A percentile compares a stretch with the other conserved stretches of the same genome.
Evolutionary conservation across 2,329 filamentous ascomycete species (phyloP).

Genomic region (Sporothrix pseudoabietina): DNA sequence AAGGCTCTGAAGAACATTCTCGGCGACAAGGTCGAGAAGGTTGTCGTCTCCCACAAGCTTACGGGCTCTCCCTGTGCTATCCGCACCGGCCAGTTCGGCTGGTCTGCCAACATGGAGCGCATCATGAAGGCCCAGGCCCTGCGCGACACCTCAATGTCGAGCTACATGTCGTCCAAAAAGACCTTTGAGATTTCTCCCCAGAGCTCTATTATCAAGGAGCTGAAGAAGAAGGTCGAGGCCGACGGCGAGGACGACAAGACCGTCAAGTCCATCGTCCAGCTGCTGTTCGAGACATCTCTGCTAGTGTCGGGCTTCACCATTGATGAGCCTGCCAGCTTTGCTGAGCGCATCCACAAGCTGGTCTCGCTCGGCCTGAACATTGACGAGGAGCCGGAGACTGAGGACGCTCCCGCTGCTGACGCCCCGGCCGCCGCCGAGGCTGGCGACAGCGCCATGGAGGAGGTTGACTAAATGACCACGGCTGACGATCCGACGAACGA

Average conservation of each 20-base stretch:
- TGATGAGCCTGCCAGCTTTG: conserved; percentile 95
- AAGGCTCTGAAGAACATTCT: conserved; percentile 99
- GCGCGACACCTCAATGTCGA: conserved; percentile 98
- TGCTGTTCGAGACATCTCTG: conserved; percentile 98
- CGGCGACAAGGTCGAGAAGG: conserved; percentile 99
- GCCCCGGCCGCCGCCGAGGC: conserved; percentile 64
- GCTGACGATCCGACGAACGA: conserved; percentile 38
- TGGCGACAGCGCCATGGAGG: conserved; percentile 97
- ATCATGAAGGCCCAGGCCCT: conserved; percentile 99
- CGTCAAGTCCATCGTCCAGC: conserved; percentile 98
- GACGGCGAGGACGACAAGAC: conserved; percentile 98
- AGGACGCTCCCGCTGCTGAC: conserved; percentile 56
- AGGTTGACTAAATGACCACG: conserved; percentile 79
- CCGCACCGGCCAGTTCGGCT: conserved; percentile 99
- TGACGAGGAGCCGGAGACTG: conserved; percentile 84
- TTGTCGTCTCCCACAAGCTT: conserved; percentile 98
- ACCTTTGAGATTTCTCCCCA: conserved; percentile 99
- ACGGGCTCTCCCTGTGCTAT: conserved; percentile 93
- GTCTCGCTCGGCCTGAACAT: conserved; percentile 97
- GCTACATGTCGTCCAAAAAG: conserved; percentile 99
- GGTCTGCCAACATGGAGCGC: conserved; percentile 99
- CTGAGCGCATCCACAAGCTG: conserved; percentile 99
- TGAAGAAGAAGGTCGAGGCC: conserved; percentile 98
- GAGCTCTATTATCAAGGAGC: conserved; percentile 96
- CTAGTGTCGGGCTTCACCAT: conserved; percentile 99